Percentiles rank a stretch among this genome's conserved stretches.
These are phyloP conservation scores for Fusarium pseudograminearum DNA, from an alignment of 2,329 filamentous ascomycete species.

Conservation along the genomic window DNA sequence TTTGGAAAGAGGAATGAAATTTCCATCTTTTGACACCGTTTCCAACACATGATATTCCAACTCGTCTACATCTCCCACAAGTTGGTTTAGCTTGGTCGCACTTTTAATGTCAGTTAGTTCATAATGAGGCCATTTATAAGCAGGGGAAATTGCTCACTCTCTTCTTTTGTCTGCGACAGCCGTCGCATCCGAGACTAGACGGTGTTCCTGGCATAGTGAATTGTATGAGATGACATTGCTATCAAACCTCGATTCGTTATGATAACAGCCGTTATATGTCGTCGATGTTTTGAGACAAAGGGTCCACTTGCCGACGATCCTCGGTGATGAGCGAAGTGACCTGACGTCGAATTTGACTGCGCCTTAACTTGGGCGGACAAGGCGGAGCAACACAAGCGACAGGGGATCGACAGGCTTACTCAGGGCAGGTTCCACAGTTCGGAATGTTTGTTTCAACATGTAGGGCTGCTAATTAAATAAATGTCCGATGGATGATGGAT, in stretches of 20 bases:
- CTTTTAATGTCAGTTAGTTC: not conserved
- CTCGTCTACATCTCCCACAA: slow-evolving; percentile 39
- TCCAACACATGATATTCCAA: slow-evolving; percentile 30
- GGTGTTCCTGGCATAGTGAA: slow-evolving; percentile 30
- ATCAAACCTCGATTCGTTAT: not conserved
- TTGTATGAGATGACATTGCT: rapidly evolving
- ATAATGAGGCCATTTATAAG: not conserved
- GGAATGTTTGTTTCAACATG: not conserved
- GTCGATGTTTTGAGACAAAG: not conserved
- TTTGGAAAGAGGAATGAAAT: slow-evolving; percentile 23
- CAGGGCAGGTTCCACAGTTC: not conserved
- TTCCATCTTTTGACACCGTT: slow-evolving; percentile 41
- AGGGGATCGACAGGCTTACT: not conserved
- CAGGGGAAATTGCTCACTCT: slow-evolving; percentile 13
- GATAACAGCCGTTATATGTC: not conserved
- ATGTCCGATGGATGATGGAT: not conserved
- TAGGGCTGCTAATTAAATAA: not conserved
- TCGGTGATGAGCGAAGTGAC: slow-evolving; percentile 1
- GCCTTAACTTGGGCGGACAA: not conserved
- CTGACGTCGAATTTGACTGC: slow-evolving; percentile 6
- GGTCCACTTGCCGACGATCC: not conserved
- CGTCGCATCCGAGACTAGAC: slow-evolving; percentile 31
- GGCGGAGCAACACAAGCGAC: not conserved
- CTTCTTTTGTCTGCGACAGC: slow-evolving; percentile 39
- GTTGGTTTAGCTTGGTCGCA: slow-evolving; percentile 32